Conservation (phyloP, 73 alveolate genomes). For the Durusdinium trenchii region DNA sequence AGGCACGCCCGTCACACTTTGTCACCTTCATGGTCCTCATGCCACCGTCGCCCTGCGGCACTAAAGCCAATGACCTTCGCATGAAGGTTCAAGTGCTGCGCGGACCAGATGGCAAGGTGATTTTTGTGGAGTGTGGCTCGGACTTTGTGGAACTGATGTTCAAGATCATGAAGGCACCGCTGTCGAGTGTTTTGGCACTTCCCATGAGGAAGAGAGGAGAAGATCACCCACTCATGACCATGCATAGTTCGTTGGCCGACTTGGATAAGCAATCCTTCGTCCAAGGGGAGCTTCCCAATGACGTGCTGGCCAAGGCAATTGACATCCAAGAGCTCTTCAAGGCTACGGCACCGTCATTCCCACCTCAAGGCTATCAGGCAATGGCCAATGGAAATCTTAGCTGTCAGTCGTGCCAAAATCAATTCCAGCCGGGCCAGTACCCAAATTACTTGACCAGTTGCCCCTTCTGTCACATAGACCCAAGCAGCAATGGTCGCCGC, state of each 20-base stretch:
- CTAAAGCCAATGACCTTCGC: no score
- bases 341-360: neutral
- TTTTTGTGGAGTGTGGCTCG: neutral
- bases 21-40: no score
- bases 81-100: neutral
- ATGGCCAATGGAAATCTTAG: no score
- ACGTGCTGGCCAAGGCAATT: neutral
- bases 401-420: no score
- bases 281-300: neutral
- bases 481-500: no score
- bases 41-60: no score
- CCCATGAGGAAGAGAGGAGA: neutral
- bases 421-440: no score
- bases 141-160: constrained; percentile 23
- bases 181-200: neutral
- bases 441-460: no score
- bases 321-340: neutral
- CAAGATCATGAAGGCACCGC: neutral
- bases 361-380: no score
- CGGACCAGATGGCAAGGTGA: neutral
- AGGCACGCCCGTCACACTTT: no score
- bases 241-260: neutral
- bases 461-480: no score
- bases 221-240: neutral
- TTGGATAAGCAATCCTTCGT: neutral